A percentile compares a stretch with the other conserved stretches of the same genome.
Evolutionary conservation across 2,329 filamentous ascomycete genomes (phyloP).

Genomic region (Ascochyta viciae-villosae): DNA sequence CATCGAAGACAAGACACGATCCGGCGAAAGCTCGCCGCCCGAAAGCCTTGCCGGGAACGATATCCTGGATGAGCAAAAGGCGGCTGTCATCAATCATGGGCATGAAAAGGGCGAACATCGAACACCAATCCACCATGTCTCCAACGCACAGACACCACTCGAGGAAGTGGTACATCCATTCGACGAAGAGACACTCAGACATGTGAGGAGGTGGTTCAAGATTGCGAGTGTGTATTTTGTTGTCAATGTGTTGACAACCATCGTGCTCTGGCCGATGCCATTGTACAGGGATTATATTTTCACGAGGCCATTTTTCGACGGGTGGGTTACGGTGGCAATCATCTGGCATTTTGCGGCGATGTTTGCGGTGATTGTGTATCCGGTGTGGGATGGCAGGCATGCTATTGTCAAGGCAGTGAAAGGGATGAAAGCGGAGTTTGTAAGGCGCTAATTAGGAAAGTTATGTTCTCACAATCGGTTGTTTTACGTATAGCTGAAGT

Average conservation of each 20-base stretch:
- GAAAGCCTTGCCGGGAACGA: conserved; percentile 2
- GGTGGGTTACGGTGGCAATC: conserved; percentile 71
- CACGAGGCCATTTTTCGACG: conserved; percentile 78
- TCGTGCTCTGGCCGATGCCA: conserved; percentile 87
- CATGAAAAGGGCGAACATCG: background rate
- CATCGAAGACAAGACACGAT: conserved; percentile 14
- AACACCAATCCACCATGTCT: background rate
- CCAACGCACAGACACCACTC: conserved; percentile 9
- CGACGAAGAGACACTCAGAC: conserved; percentile 14
- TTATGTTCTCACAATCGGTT: too few relatives aligned
- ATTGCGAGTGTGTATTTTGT: conserved; percentile 19
- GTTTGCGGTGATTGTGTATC: conserved; percentile 78
- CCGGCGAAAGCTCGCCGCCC: conserved; percentile 6
- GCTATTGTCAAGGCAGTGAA: conserved; percentile 11
- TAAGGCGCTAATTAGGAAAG: too few relatives aligned
- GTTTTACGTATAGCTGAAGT: too few relatives aligned
- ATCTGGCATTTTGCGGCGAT: conserved; percentile 78
- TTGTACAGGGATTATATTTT: conserved; percentile 88
- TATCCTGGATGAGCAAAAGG: background rate
- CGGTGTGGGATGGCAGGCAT: conserved; percentile 69
- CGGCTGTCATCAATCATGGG: background rate
- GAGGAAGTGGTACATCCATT: conserved; percentile 19
- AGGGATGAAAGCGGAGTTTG: conserved; percentile 6
- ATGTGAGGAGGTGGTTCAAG: conserved; percentile 15
- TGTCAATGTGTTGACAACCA: conserved; percentile 14